Evolutionary conservation across 257 asterid species (phyloP).

Genomic region (Striga asiatica): DNA sequence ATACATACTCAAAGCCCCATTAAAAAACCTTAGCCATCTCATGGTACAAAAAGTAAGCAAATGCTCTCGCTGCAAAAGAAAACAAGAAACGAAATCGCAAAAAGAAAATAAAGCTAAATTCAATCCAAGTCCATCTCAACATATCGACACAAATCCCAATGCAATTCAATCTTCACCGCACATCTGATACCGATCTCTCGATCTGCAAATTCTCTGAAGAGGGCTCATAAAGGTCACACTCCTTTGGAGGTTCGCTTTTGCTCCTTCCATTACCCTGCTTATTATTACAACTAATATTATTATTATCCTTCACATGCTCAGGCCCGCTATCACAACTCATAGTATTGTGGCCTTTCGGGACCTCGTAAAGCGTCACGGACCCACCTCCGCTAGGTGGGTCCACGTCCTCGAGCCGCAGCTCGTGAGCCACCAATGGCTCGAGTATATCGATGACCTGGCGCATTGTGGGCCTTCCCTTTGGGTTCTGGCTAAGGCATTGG

Average conservation of each 20-base stretch:
- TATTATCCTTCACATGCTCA: constrained; percentile 11
- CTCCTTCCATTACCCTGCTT: constrained; percentile 35
- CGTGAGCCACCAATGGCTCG: constrained; percentile 52
- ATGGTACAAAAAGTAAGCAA: no score
- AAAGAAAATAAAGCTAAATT: constrained; percentile 5
- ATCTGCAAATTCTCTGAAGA: constrained; percentile 22
- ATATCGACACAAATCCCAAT: not conserved
- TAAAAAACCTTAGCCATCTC: no score
- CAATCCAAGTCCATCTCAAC: constrained; percentile 12
- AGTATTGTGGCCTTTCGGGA: constrained; percentile 19
- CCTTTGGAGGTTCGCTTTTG: constrained; percentile 66
- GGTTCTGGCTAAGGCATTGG: constrained; percentile 89
- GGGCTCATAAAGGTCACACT: constrained; percentile 33
- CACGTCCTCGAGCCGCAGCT: constrained; percentile 28
- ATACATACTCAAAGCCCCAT: no score
- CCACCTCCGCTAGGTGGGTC: constrained; percentile 30
- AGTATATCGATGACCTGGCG: constrained; percentile 80
- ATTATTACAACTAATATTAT: not conserved
- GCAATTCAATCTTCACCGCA: constrained; percentile 8
- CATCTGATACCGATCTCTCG: constrained; percentile 17
- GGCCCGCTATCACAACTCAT: constrained; percentile 21
- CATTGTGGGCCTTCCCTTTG: constrained; percentile 84
- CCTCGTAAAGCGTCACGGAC: constrained; percentile 63
- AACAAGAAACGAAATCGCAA: no score
- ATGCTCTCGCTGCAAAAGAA: no score